These are phyloP conservation scores for Solanum tarapatanum DNA, from an alignment of 257 asterid genomes.

Conservation along the genomic window DNA sequence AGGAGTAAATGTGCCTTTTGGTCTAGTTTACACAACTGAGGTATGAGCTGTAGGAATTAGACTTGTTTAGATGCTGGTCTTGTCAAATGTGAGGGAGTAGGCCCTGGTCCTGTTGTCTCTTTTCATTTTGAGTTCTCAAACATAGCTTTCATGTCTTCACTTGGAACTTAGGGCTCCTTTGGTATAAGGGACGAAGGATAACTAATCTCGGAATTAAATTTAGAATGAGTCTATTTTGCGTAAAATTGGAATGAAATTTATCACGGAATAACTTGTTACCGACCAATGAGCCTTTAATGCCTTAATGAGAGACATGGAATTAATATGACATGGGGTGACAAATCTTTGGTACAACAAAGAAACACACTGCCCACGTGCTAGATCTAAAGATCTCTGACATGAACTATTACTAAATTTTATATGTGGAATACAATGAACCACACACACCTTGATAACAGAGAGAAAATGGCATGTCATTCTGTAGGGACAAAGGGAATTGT, in stretches of 20 bases:
- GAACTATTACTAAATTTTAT: background rate
- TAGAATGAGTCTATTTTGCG: background rate
- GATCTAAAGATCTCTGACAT: constrained; percentile 44
- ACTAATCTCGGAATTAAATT: background rate
- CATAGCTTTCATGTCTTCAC: background rate
- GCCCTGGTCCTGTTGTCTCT: background rate
- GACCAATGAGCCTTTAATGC: background rate
- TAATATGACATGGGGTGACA: background rate
- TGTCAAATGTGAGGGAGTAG: constrained; percentile 2
- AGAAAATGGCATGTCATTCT: constrained; percentile 6
- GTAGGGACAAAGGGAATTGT: constrained; percentile 15
- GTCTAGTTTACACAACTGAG: background rate
- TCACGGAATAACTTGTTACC: background rate
- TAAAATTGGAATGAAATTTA: too few species aligned
- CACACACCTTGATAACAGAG: background rate
- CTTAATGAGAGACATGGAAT: background rate
- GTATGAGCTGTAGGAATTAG: background rate
- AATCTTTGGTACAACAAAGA: background rate
- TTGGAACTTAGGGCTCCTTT: background rate
- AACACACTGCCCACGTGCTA: constrained; percentile 29
- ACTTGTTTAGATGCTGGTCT: background rate
- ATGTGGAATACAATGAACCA: background rate
- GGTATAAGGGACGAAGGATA: background rate
- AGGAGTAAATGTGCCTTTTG: background rate
- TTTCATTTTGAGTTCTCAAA: background rate